These are phyloP conservation scores for Aspergillus sp. DNA, from an alignment of 2,329 filamentous ascomycete genomes.

Conservation along the genomic window DNA sequence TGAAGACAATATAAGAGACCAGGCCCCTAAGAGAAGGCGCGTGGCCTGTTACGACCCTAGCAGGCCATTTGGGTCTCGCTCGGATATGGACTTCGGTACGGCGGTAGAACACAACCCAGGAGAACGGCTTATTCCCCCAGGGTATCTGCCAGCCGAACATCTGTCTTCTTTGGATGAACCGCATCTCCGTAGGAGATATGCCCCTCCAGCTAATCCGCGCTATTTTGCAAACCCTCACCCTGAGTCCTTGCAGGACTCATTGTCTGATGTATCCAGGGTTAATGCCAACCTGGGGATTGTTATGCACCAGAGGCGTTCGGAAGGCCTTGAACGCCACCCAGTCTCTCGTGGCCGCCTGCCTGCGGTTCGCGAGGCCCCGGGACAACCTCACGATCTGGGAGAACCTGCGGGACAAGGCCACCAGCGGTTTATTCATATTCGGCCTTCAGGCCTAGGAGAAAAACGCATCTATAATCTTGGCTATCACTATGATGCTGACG, in stretches of 20 bases:
- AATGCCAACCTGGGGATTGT: conserved; percentile 17
- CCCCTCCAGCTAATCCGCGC: conserved; percentile 19
- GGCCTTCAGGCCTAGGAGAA: conserved; percentile 14
- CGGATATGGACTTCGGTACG: conserved; percentile 12
- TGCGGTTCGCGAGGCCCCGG: conserved; percentile 10
- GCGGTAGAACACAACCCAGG: conserved; percentile 14
- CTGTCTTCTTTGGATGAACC: conserved; percentile 17
- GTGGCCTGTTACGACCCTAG: conserved; percentile 26
- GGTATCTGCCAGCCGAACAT: conserved; percentile 15
- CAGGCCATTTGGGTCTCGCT: conserved; percentile 12
- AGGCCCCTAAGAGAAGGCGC: conserved; percentile 34
- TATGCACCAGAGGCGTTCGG: conserved; percentile 17
- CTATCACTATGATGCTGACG: conserved; percentile 17
- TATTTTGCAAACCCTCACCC: conserved; percentile 17
- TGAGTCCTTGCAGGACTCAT: conserved; percentile 15
- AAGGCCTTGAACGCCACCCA: conserved; percentile 17
- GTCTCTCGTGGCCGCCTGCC: conserved; percentile 12
- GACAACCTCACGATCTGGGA: conserved; percentile 12
- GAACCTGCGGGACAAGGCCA: conserved; percentile 18
- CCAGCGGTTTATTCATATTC: conserved; percentile 16
- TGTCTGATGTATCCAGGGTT: conserved; percentile 12
- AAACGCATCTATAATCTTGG: conserved; percentile 19
- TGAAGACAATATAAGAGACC: conserved; percentile 26
- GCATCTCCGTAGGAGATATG: conserved; percentile 24
- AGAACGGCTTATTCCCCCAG: conserved; percentile 18